Evolutionary conservation across 768 basidiomycete genomes (phyloP).

Genomic region (Pleurotus eryngii): DNA sequence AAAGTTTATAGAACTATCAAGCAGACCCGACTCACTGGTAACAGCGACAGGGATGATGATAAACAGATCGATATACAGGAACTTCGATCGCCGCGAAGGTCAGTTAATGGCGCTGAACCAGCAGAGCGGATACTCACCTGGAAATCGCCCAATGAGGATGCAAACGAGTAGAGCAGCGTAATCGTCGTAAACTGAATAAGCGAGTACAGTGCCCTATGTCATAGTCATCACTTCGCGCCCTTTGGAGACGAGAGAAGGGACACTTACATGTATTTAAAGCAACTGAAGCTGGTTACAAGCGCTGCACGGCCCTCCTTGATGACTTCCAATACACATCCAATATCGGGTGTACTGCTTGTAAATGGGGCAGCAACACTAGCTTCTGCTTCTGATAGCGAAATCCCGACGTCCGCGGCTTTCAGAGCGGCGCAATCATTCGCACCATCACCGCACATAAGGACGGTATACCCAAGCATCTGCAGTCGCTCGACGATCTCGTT

Average conservation of each 20-base stretch:
- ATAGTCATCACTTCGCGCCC: slow-evolving; percentile 9
- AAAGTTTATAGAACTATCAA: not conserved
- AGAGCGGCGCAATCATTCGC: slow-evolving; percentile 98
- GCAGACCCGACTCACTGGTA: slow-evolving; percentile 63
- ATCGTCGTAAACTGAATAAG: slow-evolving; percentile 99
- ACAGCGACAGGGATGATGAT: slow-evolving; percentile 98
- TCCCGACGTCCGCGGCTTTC: slow-evolving; percentile 97
- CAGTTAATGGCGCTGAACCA: slow-evolving; percentile 8
- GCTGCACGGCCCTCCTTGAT: slow-evolving; percentile 96
- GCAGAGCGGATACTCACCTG: slow-evolving; percentile 52
- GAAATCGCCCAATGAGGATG: slow-evolving; percentile 94
- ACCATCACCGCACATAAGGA: slow-evolving; percentile 98
- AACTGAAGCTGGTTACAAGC: slow-evolving; percentile 96
- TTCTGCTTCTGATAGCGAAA: slow-evolving; percentile 96
- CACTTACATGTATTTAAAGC: slow-evolving; percentile 98
- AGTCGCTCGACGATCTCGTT: slow-evolving; percentile 96
- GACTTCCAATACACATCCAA: slow-evolving; percentile 92
- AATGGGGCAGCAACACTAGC: slow-evolving; percentile 98
- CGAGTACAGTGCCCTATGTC: slow-evolving; percentile 89
- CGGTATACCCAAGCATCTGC: slow-evolving; percentile 91
- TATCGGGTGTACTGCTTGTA: slow-evolving; percentile 90
- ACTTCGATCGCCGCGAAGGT: slow-evolving; percentile 39
- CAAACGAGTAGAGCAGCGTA: slow-evolving; percentile 93
- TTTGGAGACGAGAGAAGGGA: not conserved
- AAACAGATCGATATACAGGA: slow-evolving; percentile 96